A percentile compares a stretch with the other conserved stretches of the same genome.
phyloP scores from a whole-genome alignment of 116 monocot species.

The Posidonia oceanica region DNA sequence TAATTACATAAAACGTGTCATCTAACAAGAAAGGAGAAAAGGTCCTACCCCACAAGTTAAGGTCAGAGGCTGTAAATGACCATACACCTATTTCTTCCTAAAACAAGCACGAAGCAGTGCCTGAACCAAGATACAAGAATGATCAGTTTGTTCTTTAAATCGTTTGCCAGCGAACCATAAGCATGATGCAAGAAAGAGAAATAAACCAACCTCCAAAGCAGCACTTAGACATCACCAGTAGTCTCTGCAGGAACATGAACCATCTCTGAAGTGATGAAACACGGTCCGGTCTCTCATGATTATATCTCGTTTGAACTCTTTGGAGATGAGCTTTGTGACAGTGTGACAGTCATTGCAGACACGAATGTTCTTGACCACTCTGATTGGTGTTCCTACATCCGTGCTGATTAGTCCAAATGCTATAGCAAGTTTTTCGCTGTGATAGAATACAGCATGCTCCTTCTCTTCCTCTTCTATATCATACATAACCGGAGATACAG shows the following conservation, averaged over 20 bases:
- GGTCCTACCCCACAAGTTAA: too few species aligned
- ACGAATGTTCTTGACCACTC: constrained; percentile 32
- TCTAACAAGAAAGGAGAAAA: too few species aligned
- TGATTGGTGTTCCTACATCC: constrained; percentile 6
- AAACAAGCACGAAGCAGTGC: neutral
- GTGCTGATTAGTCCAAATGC: constrained; percentile 25
- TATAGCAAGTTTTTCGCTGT: constrained; percentile 30
- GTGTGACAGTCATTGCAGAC: constrained; percentile 29
- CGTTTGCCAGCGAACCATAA: too few species aligned
- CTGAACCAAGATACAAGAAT: neutral
- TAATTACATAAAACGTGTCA: too few species aligned
- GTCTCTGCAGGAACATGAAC: constrained; percentile 39
- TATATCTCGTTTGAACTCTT: constrained; percentile 19
- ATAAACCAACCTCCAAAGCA: too few species aligned
- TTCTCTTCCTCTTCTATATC: constrained; percentile 42
- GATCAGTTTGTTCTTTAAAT: neutral
- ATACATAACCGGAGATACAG: constrained; percentile 15
- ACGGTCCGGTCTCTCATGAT: constrained; percentile 34
- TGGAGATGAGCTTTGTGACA: constrained; percentile 23
- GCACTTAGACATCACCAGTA: too few species aligned
- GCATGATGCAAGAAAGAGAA: too few species aligned
- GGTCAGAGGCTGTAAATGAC: too few species aligned
- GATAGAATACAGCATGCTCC: constrained; percentile 20
- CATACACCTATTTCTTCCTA: neutral
- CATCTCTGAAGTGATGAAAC: constrained; percentile 33